phyloP scores from a whole-genome alignment of 768 basidiomycete genomes.

The Ramaria sp. region DNA sequence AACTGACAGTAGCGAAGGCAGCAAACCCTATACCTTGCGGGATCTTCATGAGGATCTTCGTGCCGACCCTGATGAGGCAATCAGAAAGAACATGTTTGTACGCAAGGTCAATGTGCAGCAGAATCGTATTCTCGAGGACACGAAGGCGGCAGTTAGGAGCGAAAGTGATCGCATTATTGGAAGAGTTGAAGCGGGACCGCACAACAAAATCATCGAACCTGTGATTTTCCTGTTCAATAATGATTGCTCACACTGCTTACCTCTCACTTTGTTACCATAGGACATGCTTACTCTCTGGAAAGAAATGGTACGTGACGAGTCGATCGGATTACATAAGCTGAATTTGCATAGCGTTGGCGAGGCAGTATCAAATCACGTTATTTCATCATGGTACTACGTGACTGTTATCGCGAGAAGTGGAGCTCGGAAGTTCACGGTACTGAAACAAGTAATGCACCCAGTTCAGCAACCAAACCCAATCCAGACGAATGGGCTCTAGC shows the following conservation, averaged over 20 bases:
- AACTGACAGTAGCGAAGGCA: not conserved
- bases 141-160: conserved; percentile 20
- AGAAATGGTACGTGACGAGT: not conserved
- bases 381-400: too few relatives aligned
- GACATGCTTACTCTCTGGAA: not conserved
- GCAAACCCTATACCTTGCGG: not conserved
- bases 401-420: too few relatives aligned
- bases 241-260: not conserved
- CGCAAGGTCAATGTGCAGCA: conserved; percentile 30
- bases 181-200: conserved; percentile 30
- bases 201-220: conserved; percentile 33
- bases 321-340: not conserved
- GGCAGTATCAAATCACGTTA: conserved; percentile 20
- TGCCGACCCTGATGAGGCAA: conserved; percentile 15
- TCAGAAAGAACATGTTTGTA: conserved; percentile 35
- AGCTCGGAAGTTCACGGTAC: too few relatives aligned
- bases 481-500: conserved; percentile 17
- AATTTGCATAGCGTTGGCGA: conserved; percentile 12
- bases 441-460: not conserved
- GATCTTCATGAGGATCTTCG: conserved; percentile 18
- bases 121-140: conserved; percentile 26
- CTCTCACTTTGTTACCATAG: not conserved
- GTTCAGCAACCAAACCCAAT: not conserved
- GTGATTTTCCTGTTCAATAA: conserved; percentile 14
- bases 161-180: conserved; percentile 29